phyloP scores from a whole-genome alignment of 352 stramenopile genomes.

The Albugo candida region DNA sequence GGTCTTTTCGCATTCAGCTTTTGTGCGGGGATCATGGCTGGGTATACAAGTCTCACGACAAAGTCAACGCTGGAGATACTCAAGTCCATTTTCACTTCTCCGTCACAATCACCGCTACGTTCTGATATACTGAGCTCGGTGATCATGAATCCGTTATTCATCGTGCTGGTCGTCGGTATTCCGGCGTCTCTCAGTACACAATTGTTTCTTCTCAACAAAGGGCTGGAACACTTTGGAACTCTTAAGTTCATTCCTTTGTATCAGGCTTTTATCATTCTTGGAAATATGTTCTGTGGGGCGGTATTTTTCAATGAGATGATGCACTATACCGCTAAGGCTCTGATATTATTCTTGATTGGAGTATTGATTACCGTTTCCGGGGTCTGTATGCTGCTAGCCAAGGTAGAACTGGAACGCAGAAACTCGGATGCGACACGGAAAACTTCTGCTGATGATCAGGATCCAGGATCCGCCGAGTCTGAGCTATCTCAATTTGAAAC shows the following conservation, averaged over 20 bases:
- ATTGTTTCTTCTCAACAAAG: conserved; percentile 63
- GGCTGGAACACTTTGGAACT: conserved; percentile 53
- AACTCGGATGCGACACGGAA: conserved; percentile 3
- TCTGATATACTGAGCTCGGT: conserved; percentile 3
- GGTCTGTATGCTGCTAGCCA: conserved; percentile 38
- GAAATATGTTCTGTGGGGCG: conserved; percentile 53
- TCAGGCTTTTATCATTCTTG: conserved; percentile 66
- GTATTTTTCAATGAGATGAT: conserved; percentile 69
- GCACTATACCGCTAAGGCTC: conserved; percentile 21
- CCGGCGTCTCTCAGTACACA: conserved; percentile 38
- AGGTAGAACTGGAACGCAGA: conserved; percentile 14
- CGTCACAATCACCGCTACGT: conserved; percentile 12
- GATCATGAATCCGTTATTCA: conserved; percentile 50
- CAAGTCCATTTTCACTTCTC: too few relatives aligned
- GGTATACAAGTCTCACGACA: conserved; percentile 55
- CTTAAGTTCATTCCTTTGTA: conserved; percentile 69
- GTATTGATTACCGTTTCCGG: conserved; percentile 34
- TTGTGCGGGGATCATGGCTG: conserved; percentile 51
- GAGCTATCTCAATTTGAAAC: conserved; percentile 10
- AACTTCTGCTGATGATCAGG: conserved; percentile 1
- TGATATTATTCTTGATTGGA: conserved; percentile 29
- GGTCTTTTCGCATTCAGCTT: conserved; percentile 49
- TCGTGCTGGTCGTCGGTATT: conserved; percentile 33
- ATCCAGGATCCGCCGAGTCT: conserved; percentile 1
- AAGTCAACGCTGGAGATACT: conserved; percentile 50